phyloP scores from a whole-genome alignment of 306 rosid species.

The Rubus idaeus region DNA sequence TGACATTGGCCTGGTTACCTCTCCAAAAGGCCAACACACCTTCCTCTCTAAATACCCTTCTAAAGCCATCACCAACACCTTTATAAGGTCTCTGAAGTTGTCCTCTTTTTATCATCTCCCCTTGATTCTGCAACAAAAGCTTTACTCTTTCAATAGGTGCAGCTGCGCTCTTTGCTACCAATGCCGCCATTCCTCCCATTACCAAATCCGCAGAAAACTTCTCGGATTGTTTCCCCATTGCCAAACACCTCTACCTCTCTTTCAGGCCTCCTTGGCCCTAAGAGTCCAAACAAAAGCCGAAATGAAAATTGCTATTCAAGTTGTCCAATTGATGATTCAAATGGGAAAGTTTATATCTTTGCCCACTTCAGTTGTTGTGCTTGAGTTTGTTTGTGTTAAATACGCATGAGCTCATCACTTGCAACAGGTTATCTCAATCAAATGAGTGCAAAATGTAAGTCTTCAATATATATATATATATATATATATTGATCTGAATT shows the following conservation, averaged over 20 bases:
- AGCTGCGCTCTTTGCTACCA: constrained; percentile 65
- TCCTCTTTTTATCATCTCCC: constrained; percentile 90
- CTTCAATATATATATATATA: not conserved
- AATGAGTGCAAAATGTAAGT: not conserved
- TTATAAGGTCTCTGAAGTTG: constrained; percentile 67
- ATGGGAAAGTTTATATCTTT: not conserved
- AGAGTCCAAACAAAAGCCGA: not conserved
- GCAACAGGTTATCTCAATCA: not conserved
- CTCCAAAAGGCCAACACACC: constrained; percentile 91
- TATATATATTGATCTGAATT: too few species aligned
- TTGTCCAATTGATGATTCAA: not conserved
- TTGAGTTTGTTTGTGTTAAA: not conserved
- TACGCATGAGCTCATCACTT: not conserved
- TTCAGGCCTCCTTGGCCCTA: not conserved
- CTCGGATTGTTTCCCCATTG: constrained; percentile 48
- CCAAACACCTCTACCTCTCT: constrained; percentile 33
- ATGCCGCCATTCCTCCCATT: constrained; percentile 84
- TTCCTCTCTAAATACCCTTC: constrained; percentile 71
- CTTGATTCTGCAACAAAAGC: constrained; percentile 92
- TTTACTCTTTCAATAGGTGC: constrained; percentile 96
- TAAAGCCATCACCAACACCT: constrained; percentile 67
- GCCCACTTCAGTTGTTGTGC: not conserved
- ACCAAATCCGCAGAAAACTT: constrained; percentile 71
- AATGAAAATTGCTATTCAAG: not conserved
- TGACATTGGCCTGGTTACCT: constrained; percentile 84